Conservation (phyloP, 1,284 basidiomycete species). For the Mycosarcoma mackinlayi region DNA sequence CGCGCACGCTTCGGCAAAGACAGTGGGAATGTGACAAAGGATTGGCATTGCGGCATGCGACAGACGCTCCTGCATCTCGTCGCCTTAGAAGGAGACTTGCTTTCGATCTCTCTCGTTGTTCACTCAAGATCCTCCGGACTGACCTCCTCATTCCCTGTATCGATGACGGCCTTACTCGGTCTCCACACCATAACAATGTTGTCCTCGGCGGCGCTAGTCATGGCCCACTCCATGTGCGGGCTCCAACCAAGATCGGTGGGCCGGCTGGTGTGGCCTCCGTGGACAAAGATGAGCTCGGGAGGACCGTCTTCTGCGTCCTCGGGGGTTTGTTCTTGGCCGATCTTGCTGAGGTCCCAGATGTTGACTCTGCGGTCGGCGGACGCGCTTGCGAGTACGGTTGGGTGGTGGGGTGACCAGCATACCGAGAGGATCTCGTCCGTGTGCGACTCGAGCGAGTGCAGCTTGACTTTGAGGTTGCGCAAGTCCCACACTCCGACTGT, state of each 20-base stretch:
- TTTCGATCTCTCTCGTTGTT: not conserved
- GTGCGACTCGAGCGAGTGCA: constrained; percentile 93
- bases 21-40: no score
- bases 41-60: no score
- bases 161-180: constrained; percentile 46
- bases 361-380: constrained; percentile 92
- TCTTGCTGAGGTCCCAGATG: constrained; percentile 92
- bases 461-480: constrained; percentile 77
- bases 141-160: constrained; percentile 41
- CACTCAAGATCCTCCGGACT: constrained; percentile 38
- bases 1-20: no score
- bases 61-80: no score
- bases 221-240: constrained; percentile 63
- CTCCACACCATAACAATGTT: constrained; percentile 66
- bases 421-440: constrained; percentile 93
- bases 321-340: constrained; percentile 94
- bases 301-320: constrained; percentile 97
- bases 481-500: constrained; percentile 90
- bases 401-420: constrained; percentile 91
- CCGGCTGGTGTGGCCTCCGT: constrained; percentile 65
- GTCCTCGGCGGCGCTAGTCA: constrained; percentile 64
- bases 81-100: no score
- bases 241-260: constrained; percentile 66
- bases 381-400: constrained; percentile 71
- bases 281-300: constrained; percentile 71